Evolutionary conservation across 2,329 filamentous ascomycete genomes (phyloP).

Genomic region (Gaeumannomyces sp.): DNA sequence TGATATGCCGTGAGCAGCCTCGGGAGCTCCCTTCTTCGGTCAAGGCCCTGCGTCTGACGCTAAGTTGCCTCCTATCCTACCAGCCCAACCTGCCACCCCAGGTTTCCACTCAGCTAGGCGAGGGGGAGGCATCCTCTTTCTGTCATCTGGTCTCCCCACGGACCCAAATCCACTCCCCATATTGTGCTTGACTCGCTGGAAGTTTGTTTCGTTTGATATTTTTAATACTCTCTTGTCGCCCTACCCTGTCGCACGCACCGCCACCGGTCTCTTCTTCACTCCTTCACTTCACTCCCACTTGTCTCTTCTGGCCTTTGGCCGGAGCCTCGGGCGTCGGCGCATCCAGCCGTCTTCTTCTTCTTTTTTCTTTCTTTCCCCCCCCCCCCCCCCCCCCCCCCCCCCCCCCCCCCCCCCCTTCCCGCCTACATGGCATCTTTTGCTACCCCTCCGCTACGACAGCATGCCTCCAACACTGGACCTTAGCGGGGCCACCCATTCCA

Average conservation of each 20-base stretch:
- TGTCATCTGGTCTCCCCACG: not conserved
- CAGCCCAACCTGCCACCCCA: not conserved
- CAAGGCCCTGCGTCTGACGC: not conserved
- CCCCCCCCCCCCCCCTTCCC: too few species aligned
- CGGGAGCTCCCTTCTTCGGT: not conserved
- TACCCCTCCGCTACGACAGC: not conserved
- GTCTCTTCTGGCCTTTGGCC: not conserved
- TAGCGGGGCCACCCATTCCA: slow-evolving; percentile 36
- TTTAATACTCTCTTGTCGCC: not conserved
- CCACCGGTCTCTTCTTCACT: not conserved
- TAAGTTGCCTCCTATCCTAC: not conserved
- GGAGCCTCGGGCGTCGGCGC: not conserved
- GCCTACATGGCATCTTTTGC: not conserved
- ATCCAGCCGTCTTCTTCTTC: not conserved
- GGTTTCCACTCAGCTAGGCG: not conserved
- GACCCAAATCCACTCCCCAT: too few species aligned
- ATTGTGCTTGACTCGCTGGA: not conserved
- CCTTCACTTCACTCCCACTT: not conserved
- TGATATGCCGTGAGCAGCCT: not conserved
- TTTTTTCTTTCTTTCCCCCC: not conserved
- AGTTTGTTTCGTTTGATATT: not conserved
- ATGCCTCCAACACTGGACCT: slow-evolving; percentile 45
- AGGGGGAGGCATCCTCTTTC: not conserved
- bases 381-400: too few species aligned
- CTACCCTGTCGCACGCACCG: not conserved